These are phyloP conservation scores for Trametes cinnabarina DNA, from an alignment of 768 basidiomycete species.

Conservation along the genomic window DNA sequence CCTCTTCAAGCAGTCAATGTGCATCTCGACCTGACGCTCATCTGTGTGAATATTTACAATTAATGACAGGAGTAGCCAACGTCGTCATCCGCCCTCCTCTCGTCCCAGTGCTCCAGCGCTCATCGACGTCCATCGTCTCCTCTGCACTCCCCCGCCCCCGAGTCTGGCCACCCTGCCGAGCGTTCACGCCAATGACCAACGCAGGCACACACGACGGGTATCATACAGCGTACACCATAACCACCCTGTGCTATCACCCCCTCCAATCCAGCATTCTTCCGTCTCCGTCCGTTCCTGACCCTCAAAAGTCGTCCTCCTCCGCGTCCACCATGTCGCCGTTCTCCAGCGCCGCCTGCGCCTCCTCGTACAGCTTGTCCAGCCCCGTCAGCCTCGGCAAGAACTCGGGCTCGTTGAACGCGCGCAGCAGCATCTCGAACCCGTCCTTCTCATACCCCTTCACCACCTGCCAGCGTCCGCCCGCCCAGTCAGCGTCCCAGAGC, in stretches of 20 bases:
- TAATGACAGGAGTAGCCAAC: too few species aligned
- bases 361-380: constrained; percentile 51
- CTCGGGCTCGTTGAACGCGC: constrained; percentile 85
- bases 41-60: too few species aligned
- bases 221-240: not conserved
- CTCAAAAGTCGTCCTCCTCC: constrained; percentile 30
- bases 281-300: not conserved
- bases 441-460: constrained; percentile 76
- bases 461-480: constrained; percentile 47
- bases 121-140: too few species aligned
- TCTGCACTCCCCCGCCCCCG: too few species aligned
- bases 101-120: too few species aligned
- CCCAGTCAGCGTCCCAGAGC: not conserved
- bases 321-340: constrained; percentile 50
- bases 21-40: too few species aligned
- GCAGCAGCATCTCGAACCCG: constrained; percentile 76
- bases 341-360: constrained; percentile 51
- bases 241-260: not conserved
- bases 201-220: not conserved
- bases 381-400: constrained; percentile 55
- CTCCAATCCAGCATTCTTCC: not conserved
- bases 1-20: too few species aligned
- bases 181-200: too few species aligned
- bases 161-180: too few species aligned
- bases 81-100: too few species aligned